These are phyloP conservation scores for Gnomoniopsis smithogilvyi DNA, from an alignment of 2,329 filamentous ascomycete species.

Conservation along the genomic window DNA sequence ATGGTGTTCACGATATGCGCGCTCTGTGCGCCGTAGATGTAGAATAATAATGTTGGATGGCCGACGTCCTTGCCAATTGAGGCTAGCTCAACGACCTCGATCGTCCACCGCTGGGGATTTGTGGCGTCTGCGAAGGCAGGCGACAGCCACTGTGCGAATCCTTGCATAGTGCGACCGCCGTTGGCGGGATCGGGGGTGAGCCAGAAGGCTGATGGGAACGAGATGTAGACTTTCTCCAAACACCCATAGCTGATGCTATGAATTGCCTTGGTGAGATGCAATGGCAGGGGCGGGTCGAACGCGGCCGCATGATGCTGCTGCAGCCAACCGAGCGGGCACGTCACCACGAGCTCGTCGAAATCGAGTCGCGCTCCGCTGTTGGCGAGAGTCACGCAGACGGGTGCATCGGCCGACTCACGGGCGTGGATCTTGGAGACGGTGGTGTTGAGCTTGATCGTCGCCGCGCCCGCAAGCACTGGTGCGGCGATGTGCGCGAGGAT, in stretches of 20 bases:
- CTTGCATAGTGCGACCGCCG: constrained; percentile 44
- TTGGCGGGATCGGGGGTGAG: constrained; percentile 32
- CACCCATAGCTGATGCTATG: constrained; percentile 65
- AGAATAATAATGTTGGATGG: constrained; percentile 85
- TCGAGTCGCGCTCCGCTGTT: neutral
- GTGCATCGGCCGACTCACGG: constrained; percentile 21
- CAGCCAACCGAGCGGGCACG: constrained; percentile 66
- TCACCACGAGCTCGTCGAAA: constrained; percentile 69
- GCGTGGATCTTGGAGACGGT: constrained; percentile 42
- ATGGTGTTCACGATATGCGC: constrained; percentile 35
- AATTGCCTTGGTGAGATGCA: constrained; percentile 57
- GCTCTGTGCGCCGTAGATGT: constrained; percentile 65
- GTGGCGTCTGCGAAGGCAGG: constrained; percentile 63
- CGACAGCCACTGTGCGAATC: constrained; percentile 73
- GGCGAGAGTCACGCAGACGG: constrained; percentile 11
- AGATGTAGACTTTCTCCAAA: constrained; percentile 68
- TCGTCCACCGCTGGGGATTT: constrained; percentile 66
- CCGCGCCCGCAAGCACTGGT: constrained; percentile 48
- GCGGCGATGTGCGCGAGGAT: constrained; percentile 57
- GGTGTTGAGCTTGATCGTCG: constrained; percentile 44
- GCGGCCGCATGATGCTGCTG: constrained; percentile 50
- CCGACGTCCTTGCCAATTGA: constrained; percentile 51
- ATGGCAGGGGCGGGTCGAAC: constrained; percentile 60
- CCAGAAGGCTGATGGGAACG: constrained; percentile 78
- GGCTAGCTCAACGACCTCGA: constrained; percentile 75